A percentile compares a stretch with the other conserved stretches of the same genome.
Conservation (phyloP, 2,329 filamentous ascomycete genomes). For the Botryotinia narcissicola region DNA sequence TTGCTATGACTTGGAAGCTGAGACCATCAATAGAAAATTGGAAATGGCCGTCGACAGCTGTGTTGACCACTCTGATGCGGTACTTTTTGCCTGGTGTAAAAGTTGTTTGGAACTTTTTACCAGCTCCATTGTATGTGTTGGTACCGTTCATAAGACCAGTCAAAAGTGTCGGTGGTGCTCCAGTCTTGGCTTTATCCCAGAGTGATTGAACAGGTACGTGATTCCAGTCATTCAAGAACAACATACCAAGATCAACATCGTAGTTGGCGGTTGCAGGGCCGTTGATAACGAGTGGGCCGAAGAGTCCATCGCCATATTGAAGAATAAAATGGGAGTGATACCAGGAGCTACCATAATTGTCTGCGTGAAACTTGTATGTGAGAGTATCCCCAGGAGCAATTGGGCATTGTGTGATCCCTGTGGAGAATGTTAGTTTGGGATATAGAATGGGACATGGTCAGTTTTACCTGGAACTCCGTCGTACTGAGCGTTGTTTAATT, state of each 20-base stretch:
- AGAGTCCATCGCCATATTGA: conserved; percentile 50
- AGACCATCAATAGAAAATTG: conserved; percentile 53
- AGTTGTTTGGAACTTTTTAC: conserved; percentile 16
- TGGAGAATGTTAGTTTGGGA: background rate
- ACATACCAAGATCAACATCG: conserved; percentile 21
- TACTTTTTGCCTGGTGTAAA: conserved; percentile 39
- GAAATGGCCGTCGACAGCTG: conserved; percentile 43
- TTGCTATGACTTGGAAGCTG: conserved; percentile 53
- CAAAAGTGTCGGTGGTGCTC: conserved; percentile 34
- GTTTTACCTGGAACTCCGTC: conserved; percentile 38
- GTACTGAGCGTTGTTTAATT: conserved; percentile 43
- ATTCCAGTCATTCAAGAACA: conserved; percentile 22
- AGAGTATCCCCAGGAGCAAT: conserved; percentile 49
- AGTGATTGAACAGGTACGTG: conserved; percentile 42
- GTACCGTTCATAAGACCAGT: conserved; percentile 49
- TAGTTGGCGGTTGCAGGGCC: conserved; percentile 35
- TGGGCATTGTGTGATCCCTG: conserved; percentile 42
- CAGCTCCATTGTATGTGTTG: conserved; percentile 34
- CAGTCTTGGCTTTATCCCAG: conserved; percentile 25
- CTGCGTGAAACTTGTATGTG: conserved; percentile 37
- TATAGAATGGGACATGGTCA: background rate
- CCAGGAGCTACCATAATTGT: conserved; percentile 35
- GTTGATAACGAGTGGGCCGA: conserved; percentile 41
- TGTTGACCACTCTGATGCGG: conserved; percentile 48
- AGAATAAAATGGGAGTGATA: conserved; percentile 56